These are phyloP conservation scores for Wickerhamomyces rabaulensis DNA, from an alignment of 805 yeast species.

Conservation along the genomic window DNA sequence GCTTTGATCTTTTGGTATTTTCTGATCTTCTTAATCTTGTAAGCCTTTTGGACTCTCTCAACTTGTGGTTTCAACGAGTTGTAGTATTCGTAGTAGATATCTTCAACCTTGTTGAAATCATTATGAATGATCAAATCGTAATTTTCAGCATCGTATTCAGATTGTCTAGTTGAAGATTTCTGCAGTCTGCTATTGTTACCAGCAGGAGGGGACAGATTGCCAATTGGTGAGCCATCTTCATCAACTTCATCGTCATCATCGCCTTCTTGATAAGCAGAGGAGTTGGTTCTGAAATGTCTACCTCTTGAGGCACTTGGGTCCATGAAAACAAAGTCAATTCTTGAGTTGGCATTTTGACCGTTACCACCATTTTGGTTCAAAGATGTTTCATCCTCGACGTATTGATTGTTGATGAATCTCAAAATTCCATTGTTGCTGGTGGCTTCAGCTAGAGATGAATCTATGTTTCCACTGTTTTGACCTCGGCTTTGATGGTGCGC, in stretches of 20 bases:
- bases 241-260: slow-evolving; percentile 13
- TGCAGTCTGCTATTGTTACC: slow-evolving; percentile 16
- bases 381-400: slow-evolving; percentile 24
- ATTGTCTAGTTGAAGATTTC: slow-evolving; percentile 18
- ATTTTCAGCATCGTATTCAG: slow-evolving; percentile 24
- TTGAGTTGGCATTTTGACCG: slow-evolving; percentile 12
- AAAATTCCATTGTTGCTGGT: slow-evolving; percentile 20
- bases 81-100: slow-evolving; percentile 28
- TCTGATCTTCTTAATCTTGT: slow-evolving; percentile 30
- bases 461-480: slow-evolving; percentile 14
- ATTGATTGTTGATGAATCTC: slow-evolving; percentile 26
- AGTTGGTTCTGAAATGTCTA: slow-evolving; percentile 19
- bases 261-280: slow-evolving; percentile 12
- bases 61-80: slow-evolving; percentile 28
- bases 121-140: slow-evolving; percentile 27
- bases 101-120: slow-evolving; percentile 27
- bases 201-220: slow-evolving; percentile 14
- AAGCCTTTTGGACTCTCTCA: slow-evolving; percentile 28
- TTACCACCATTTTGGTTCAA: slow-evolving; percentile 6
- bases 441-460: slow-evolving; percentile 15
- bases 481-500: slow-evolving; percentile 9
- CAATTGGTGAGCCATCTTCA: slow-evolving; percentile 13
- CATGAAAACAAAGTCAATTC: slow-evolving; percentile 26
- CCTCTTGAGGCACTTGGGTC: slow-evolving; percentile 23
- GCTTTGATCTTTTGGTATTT: slow-evolving; percentile 34